Evolutionary conservation across 2,329 filamentous ascomycete species (phyloP).

Genomic region (Sarocladium kiliense): DNA sequence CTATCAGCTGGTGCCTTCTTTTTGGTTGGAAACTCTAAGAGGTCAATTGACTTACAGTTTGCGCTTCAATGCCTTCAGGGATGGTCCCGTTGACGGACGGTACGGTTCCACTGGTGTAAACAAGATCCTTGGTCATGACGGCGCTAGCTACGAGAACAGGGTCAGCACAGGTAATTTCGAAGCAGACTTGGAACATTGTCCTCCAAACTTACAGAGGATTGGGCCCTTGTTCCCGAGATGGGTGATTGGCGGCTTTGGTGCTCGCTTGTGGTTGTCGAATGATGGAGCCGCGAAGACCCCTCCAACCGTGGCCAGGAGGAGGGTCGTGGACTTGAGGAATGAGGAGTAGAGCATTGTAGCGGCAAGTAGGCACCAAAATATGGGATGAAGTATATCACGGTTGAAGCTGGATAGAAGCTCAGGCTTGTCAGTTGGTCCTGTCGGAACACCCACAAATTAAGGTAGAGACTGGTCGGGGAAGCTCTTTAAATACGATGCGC

Average conservation of each 20-base stretch:
- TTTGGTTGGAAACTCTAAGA: too few species aligned
- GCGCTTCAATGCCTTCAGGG: conserved; percentile 15
- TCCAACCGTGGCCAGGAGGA: conserved; percentile 12
- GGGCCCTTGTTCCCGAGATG: conserved; percentile 13
- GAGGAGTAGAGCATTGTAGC: conserved; percentile 5
- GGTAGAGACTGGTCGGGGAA: not conserved
- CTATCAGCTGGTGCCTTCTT: too few species aligned
- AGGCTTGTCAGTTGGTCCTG: too few species aligned
- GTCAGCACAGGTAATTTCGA: not conserved
- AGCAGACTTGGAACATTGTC: not conserved
- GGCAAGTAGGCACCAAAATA: not conserved
- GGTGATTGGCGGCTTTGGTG: conserved; percentile 9
- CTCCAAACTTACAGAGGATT: conserved; percentile 13
- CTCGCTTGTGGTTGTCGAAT: not conserved
- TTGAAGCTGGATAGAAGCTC: too few species aligned
- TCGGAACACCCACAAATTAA: not conserved
- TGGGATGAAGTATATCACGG: too few species aligned
- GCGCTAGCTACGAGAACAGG: conserved; percentile 11
- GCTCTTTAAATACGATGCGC: not conserved
- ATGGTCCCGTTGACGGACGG: conserved; percentile 15
- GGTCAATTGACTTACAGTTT: conserved; percentile 13
- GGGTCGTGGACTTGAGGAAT: conserved; percentile 7
- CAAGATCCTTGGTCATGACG: conserved; percentile 13
- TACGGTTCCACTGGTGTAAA: conserved; percentile 15
- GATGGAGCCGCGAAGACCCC: conserved; percentile 10